Conservation (phyloP, 2,329 filamentous ascomycete genomes). For the Alternaria triticina region DNA sequence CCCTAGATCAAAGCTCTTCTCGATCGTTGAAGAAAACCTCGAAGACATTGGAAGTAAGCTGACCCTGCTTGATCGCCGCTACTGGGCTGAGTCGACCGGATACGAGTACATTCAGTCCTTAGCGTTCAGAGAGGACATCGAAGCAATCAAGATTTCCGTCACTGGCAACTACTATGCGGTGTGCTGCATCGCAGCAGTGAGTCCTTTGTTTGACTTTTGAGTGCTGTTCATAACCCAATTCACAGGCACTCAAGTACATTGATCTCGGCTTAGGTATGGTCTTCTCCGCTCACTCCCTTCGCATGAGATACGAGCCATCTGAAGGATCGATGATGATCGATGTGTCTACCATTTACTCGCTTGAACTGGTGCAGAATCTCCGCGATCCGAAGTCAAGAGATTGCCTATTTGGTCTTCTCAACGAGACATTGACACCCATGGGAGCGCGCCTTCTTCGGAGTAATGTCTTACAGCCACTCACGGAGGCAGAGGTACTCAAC, state of each 20-base stretch:
- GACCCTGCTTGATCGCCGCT: slow-evolving; percentile 73
- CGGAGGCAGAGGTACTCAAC: slow-evolving; percentile 69
- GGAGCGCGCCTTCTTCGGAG: slow-evolving; percentile 81
- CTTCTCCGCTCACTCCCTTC: slow-evolving; percentile 80
- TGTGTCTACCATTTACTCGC: slow-evolving; percentile 79
- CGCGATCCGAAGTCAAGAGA: slow-evolving; percentile 78
- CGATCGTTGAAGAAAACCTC: slow-evolving; percentile 75
- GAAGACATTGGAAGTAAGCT: slow-evolving; percentile 64
- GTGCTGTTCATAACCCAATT: slow-evolving; percentile 2
- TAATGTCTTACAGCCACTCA: slow-evolving; percentile 89
- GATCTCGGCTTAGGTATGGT: slow-evolving; percentile 71
- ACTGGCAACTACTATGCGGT: slow-evolving; percentile 86
- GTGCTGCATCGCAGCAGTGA: slow-evolving; percentile 83
- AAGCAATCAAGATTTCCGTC: slow-evolving; percentile 79
- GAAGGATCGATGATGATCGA: slow-evolving; percentile 97
- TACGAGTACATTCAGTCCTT: slow-evolving; percentile 78
- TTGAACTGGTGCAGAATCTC: slow-evolving; percentile 90
- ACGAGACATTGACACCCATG: slow-evolving; percentile 88
- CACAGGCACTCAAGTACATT: slow-evolving; percentile 79
- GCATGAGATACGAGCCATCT: slow-evolving; percentile 84
- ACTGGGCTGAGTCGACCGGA: slow-evolving; percentile 82
- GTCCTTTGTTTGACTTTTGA: slow-evolving; percentile 58
- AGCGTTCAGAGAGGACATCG: slow-evolving; percentile 80
- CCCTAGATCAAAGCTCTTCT: slow-evolving; percentile 74
- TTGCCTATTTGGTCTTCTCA: slow-evolving; percentile 83